Percentiles rank a stretch among this genome's conserved stretches.
Evolutionary conservation across 2,329 filamentous ascomycete genomes (phyloP).

Genomic region (Fusarium stilboides): DNA sequence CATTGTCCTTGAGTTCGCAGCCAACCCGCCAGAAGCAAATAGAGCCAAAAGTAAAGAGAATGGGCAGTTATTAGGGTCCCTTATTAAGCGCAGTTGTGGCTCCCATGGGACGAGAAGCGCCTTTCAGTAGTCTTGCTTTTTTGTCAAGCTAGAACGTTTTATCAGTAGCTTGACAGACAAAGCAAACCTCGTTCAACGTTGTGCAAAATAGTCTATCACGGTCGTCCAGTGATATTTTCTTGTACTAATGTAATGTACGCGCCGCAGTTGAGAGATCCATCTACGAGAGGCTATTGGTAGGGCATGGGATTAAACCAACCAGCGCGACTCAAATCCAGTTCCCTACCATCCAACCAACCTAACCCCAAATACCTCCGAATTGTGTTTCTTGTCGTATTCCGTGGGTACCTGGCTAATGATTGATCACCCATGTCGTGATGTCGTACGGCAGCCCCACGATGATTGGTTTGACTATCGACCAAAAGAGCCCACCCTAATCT

Average conservation of each 20-base stretch:
- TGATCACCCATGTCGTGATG: conserved; percentile 42
- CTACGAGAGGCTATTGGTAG: conserved; percentile 23
- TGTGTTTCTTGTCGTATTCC: conserved; percentile 46
- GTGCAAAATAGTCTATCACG: not conserved
- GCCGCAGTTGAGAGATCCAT: conserved; percentile 22
- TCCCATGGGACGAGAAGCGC: conserved; percentile 13
- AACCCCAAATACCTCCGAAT: conserved; percentile 34
- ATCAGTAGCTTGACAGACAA: conserved; percentile 11
- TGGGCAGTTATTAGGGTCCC: conserved; percentile 11
- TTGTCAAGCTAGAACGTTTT: conserved; percentile 13
- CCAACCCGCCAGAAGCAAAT: not conserved
- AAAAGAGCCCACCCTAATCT: conserved; percentile 39
- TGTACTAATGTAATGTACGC: conserved; percentile 12
- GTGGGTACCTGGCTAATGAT: conserved; percentile 34
- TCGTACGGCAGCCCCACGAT: conserved; percentile 40
- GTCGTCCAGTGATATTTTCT: not conserved
- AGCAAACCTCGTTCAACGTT: conserved; percentile 13
- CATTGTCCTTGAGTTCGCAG: conserved; percentile 24
- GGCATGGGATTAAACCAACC: conserved; percentile 21
- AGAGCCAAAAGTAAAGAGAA: conserved; percentile 25
- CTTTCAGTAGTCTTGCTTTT: conserved; percentile 27
- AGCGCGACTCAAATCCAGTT: conserved; percentile 2
- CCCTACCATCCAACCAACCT: not conserved
- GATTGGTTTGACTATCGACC: conserved; percentile 41
- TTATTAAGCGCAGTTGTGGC: conserved; percentile 37